Evolutionary conservation across 257 asterid genomes (phyloP).

Genomic region (Anisodus tanguticus): DNA sequence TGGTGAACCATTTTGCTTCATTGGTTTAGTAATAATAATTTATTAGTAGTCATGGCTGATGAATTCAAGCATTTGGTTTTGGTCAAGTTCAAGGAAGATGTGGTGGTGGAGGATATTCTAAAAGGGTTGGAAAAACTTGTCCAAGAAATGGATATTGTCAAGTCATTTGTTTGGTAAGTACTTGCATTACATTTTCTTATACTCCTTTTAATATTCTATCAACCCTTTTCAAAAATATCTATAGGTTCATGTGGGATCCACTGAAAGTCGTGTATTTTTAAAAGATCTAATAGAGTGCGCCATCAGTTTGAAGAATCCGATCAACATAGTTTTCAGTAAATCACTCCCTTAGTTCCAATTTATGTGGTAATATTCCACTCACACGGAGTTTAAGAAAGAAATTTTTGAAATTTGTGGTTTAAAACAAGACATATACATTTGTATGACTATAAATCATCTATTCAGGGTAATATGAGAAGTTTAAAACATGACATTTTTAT

Average conservation of each 20-base stretch:
- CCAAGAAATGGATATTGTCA: slow-evolving; percentile 69
- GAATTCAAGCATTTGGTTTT: slow-evolving; percentile 89
- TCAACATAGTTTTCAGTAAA: not conserved
- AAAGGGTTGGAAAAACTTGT: slow-evolving; percentile 82
- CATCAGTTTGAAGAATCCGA: not conserved
- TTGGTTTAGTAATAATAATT: not conserved
- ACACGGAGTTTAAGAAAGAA: not conserved
- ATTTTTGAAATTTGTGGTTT: not conserved
- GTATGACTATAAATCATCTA: not conserved
- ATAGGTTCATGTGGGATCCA: too few species aligned
- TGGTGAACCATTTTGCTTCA: slow-evolving; percentile 36
- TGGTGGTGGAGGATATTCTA: slow-evolving; percentile 61
- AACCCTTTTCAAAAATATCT: not conserved
- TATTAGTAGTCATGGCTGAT: slow-evolving; percentile 43
- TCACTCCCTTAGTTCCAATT: not conserved
- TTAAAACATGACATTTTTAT: not conserved
- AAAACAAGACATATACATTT: not conserved
- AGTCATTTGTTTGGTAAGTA: slow-evolving; percentile 85
- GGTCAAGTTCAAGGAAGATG: slow-evolving; percentile 82
- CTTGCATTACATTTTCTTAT: not conserved
- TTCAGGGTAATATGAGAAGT: not conserved
- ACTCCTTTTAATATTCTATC: not conserved
- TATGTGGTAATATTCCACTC: not conserved
- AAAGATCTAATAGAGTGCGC: not conserved
- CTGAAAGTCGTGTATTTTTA: not conserved